phyloP scores from a whole-genome alignment of 768 basidiomycete genomes.

The Gymnopilus dilepis region DNA sequence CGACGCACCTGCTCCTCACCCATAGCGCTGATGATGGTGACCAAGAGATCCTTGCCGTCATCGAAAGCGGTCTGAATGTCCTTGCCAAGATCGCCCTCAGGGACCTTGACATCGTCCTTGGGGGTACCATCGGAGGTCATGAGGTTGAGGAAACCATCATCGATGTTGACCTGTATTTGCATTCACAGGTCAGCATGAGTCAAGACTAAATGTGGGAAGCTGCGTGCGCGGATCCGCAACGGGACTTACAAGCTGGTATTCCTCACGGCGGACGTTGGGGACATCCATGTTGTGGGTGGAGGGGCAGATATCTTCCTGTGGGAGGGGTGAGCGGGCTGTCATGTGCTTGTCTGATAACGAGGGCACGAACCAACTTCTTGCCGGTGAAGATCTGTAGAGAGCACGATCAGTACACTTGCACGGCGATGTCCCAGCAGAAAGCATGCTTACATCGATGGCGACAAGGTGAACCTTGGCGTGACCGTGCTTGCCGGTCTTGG shows the following conservation, averaged over 20 bases:
- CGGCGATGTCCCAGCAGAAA: conserved; percentile 6
- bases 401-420: conserved; percentile 18
- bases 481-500: conserved; percentile 99
- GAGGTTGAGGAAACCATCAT: conserved; percentile 95
- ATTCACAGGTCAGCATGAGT: conserved; percentile 18
- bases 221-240: background rate
- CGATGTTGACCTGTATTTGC: conserved; percentile 76
- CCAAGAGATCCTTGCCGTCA: conserved; percentile 83
- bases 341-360: conserved; percentile 8
- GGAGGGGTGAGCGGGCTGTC: conserved; percentile 1
- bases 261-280: conserved; percentile 87
- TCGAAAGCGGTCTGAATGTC: conserved; percentile 77
- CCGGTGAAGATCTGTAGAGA: conserved; percentile 89
- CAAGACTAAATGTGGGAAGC: conserved; percentile 13
- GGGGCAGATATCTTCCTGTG: conserved; percentile 90
- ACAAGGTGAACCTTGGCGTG: conserved; percentile 99
- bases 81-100: conserved; percentile 81
- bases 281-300: conserved; percentile 99
- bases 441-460: conserved; percentile 85
- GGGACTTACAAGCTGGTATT: conserved; percentile 83
- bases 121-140: conserved; percentile 78
- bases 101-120: conserved; percentile 96
- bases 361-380: conserved; percentile 85
- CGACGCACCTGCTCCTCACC: conserved; percentile 78
- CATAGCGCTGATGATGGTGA: conserved; percentile 91